phyloP scores from a whole-genome alignment of 257 asterid genomes.

The Eustoma russellianum region DNA sequence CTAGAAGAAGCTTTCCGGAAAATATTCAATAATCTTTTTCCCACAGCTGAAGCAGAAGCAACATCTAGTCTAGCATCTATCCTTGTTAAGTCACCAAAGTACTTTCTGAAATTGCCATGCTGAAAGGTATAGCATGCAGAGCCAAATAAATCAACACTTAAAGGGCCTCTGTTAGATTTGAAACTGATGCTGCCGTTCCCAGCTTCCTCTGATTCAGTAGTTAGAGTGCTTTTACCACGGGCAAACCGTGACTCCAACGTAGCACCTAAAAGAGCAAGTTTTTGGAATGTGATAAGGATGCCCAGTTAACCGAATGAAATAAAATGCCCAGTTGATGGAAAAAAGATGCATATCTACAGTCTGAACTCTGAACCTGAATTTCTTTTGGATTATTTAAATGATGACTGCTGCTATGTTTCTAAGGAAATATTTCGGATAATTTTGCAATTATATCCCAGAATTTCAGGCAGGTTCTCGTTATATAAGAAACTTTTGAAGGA shows the following conservation, averaged over 20 bases:
- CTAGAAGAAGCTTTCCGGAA: conserved; percentile 22
- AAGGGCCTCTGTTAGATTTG: conserved; percentile 27
- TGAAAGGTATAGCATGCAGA: conserved; percentile 62
- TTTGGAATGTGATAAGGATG: conserved; percentile 2
- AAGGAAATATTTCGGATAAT: too few relatives aligned
- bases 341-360: not conserved
- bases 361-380: not conserved
- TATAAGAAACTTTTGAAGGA: too few relatives aligned
- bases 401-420: too few relatives aligned
- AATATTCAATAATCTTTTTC: conserved; percentile 27
- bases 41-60: conserved; percentile 51
- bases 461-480: too few relatives aligned
- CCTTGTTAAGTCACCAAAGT: conserved; percentile 61
- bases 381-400: not conserved
- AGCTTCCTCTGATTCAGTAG: conserved; percentile 14
- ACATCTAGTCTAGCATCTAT: conserved; percentile 81
- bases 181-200: not conserved
- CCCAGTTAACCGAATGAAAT: not conserved
- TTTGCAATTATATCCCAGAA: too few relatives aligned
- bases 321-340: too few relatives aligned
- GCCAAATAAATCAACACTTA: conserved; percentile 66
- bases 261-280: conserved; percentile 41
- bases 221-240: conserved; percentile 21
- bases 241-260: conserved; percentile 61
- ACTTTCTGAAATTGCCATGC: conserved; percentile 65